Percentiles rank a stretch among this genome's conserved stretches.
These are phyloP conservation scores for Ilyonectria mors-panacis DNA, from an alignment of 2,329 filamentous ascomycete species.

Conservation along the genomic window DNA sequence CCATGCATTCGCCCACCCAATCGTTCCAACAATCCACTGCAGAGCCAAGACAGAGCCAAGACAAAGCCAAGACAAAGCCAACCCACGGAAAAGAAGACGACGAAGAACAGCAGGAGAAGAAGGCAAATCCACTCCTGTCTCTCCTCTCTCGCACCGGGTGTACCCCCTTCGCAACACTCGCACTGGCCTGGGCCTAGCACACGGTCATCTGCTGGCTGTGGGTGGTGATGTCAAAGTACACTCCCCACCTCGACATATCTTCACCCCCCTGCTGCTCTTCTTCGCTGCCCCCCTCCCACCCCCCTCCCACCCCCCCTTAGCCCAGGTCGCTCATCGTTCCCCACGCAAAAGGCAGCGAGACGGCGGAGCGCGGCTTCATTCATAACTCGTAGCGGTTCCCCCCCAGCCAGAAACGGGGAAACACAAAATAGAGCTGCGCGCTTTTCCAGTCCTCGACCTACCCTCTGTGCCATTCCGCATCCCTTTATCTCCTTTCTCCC, in stretches of 20 bases:
- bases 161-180: conserved; percentile 1
- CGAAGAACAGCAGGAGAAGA: conserved; percentile 28
- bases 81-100: conserved; percentile 17
- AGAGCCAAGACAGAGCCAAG: neutral
- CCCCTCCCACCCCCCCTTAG: conserved; percentile 1
- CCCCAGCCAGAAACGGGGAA: conserved; percentile 31
- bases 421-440: conserved; percentile 49
- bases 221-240: conserved; percentile 9
- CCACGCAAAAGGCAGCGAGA: conserved; percentile 23
- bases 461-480: conserved; percentile 10
- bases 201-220: conserved; percentile 21
- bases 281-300: too few species aligned
- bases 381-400: conserved; percentile 45
- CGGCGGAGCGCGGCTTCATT: conserved; percentile 43
- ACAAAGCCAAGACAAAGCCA: neutral
- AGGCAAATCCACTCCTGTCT: conserved; percentile 17
- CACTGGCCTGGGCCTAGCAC: conserved; percentile 1
- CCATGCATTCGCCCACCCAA: neutral
- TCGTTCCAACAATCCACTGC: neutral
- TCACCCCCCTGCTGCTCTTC: neutral
- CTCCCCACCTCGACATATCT: conserved; percentile 4
- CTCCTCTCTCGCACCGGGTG: neutral
- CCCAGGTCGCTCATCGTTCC: conserved; percentile 22
- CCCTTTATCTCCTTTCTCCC: conserved; percentile 22
- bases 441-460: conserved; percentile 37